Evolutionary conservation across 805 yeast species (phyloP), one percentile per base, ranked within the genome.

Genomic region (Nakazawaea ishiwadae): DNA sequence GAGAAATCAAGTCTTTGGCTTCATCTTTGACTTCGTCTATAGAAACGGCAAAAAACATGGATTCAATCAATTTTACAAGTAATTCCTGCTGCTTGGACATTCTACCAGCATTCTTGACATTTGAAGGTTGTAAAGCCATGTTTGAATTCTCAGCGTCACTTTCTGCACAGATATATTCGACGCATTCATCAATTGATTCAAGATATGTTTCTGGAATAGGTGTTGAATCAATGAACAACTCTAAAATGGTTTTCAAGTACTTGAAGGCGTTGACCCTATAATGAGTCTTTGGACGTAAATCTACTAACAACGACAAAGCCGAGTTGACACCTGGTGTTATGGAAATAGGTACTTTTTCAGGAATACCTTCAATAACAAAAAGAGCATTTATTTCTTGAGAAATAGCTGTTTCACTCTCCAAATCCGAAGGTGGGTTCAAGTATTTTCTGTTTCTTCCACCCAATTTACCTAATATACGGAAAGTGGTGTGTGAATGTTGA

Each of bases 391-490:
- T 66, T 46, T 85, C 85, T 51, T 84, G 87, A 44, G 82, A 81
- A 16, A 68, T 67, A 10, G 59, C 57, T 1, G 75, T 67, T 45
- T 72, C 73, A 1, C 77, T 62, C 35, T 70, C 66, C 50, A 93
- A 65, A 43, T 84, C 82, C 32, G 75, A 65, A 30, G 90, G 88
- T 2, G 95, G 84, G 43, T 78, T 79, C 52, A 93, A 71, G 56
- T 88, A 87, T 39, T 83, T 80, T 51, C 96, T 80, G 53, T 93
- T 93, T 55, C 99, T 76, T 2, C 99, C 99, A 29, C 99, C 99
- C 14, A 93, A 67, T 57, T 95, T 93, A 38, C 99, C 99, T 39
- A 93, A 66, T 29, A 93, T 88, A 47, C 98, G 73, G 42, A 93
- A 80, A 0, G 98, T 90, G 0, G 96, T 88, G 57, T 93, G 99